Evolutionary conservation across 2,329 filamentous ascomycete genomes (phyloP).

Genomic region (Verticillium zaregamsianum): DNA sequence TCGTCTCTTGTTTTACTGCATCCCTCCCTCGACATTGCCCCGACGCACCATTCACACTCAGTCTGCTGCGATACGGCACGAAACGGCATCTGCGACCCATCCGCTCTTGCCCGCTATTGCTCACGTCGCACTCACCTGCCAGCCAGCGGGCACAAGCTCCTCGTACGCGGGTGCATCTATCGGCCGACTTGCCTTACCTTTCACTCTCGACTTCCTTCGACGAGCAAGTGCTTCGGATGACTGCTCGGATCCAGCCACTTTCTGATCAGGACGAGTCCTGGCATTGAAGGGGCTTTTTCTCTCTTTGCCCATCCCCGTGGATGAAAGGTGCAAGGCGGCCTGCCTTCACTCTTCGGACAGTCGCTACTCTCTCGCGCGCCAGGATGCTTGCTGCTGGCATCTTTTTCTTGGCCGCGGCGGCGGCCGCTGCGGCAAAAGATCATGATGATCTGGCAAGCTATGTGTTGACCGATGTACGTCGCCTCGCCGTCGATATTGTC

Average conservation of each 20-base stretch:
- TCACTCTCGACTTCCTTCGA: too few relatives aligned
- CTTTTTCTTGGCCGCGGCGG: not conserved
- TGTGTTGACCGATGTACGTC: conserved; percentile 29
- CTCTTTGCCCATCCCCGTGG: not conserved
- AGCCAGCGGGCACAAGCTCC: too few relatives aligned
- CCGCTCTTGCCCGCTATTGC: not conserved
- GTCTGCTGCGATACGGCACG: not conserved
- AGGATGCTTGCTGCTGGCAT: not conserved
- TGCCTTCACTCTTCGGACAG: not conserved
- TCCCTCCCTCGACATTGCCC: not conserved
- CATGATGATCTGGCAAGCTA: conserved; percentile 23
- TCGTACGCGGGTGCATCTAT: too few relatives aligned
- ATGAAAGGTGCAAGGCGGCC: not conserved
- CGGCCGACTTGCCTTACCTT: too few relatives aligned
- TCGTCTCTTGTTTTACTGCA: not conserved
- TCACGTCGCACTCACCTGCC: too few relatives aligned
- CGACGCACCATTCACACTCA: not conserved
- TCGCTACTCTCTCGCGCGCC: not conserved
- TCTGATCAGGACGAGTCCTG: too few relatives aligned
- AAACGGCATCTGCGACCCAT: not conserved
- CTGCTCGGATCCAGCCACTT: too few relatives aligned
- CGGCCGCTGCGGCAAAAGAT: not conserved
- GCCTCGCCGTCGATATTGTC: not conserved
- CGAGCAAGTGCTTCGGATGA: not conserved
- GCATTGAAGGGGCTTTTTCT: too few relatives aligned